Evolutionary conservation across 371 early-diverging fungal species (phyloP).

Genomic region (Zopfochytrium polystomum): DNA sequence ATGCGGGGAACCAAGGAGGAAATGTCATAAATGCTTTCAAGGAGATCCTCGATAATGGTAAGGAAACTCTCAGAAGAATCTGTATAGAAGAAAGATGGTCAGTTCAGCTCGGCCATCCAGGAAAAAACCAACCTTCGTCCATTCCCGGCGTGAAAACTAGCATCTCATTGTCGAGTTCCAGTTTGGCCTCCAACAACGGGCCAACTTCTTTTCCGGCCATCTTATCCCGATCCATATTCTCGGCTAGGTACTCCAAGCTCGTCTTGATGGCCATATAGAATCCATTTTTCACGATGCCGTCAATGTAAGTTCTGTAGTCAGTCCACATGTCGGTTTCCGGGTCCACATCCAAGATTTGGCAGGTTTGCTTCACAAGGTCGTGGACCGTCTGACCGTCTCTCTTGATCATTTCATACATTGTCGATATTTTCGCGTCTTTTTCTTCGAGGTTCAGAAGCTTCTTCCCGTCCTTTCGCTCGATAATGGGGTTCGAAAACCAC

Average conservation of each 20-base stretch:
- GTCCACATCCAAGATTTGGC: constrained; percentile 43
- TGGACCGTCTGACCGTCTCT: constrained; percentile 50
- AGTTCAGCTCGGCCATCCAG: background rate
- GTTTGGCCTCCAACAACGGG: constrained; percentile 56
- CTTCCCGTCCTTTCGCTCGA: constrained; percentile 59
- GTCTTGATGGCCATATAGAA: constrained; percentile 48
- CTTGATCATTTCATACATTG: constrained; percentile 49
- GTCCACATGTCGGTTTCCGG: constrained; percentile 41
- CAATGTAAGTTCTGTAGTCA: constrained; percentile 48
- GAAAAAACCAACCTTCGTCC: constrained; percentile 44
- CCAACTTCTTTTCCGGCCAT: constrained; percentile 43
- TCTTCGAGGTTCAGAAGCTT: constrained; percentile 59
- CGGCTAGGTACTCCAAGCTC: constrained; percentile 47
- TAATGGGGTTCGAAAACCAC: constrained; percentile 53
- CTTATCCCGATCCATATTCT: constrained; percentile 52
- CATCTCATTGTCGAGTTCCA: constrained; percentile 51
- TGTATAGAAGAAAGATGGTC: constrained; percentile 11
- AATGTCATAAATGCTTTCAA: constrained; percentile 54
- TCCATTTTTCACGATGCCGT: constrained; percentile 50
- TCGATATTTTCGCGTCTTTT: constrained; percentile 49
- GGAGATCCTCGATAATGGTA: constrained; percentile 41
- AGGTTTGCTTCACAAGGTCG: constrained; percentile 45
- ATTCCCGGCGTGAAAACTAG: constrained; percentile 56
- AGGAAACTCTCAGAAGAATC: constrained; percentile 43
- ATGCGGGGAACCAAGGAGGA: constrained; percentile 54